Evolutionary conservation across 2,329 filamentous ascomycete species (phyloP).

Genomic region (Blastomyces percursus): DNA sequence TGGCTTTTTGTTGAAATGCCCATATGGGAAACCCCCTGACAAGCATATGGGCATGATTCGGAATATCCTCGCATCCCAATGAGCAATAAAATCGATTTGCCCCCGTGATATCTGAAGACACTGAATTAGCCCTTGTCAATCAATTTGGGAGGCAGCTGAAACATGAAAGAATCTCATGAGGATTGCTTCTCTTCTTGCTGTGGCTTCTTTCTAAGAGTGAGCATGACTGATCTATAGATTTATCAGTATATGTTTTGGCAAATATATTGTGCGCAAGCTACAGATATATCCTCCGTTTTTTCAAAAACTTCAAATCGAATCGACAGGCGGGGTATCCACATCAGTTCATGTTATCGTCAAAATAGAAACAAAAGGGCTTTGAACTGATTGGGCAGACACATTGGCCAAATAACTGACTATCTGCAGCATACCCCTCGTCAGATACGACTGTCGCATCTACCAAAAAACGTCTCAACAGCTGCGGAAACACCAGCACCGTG

Average conservation of each 20-base stretch:
- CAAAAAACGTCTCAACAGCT: neutral
- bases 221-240: neutral
- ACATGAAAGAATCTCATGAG: neutral
- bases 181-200: neutral
- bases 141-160: neutral
- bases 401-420: neutral
- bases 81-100: neutral
- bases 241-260: too few relatives aligned
- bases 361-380: neutral
- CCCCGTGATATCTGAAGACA: neutral
- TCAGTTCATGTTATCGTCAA: neutral
- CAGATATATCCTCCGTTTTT: neutral
- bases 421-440: neutral
- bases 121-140: neutral
- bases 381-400: neutral
- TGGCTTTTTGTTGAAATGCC: neutral
- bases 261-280: neutral
- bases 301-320: neutral
- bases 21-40: neutral
- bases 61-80: neutral
- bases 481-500: neutral
- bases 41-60: neutral
- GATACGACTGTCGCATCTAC: neutral
- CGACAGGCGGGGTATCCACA: neutral
- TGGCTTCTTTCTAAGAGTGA: neutral